Evolutionary conservation across 306 rosid species (phyloP).

Genomic region (Sesbania bispinosa): DNA sequence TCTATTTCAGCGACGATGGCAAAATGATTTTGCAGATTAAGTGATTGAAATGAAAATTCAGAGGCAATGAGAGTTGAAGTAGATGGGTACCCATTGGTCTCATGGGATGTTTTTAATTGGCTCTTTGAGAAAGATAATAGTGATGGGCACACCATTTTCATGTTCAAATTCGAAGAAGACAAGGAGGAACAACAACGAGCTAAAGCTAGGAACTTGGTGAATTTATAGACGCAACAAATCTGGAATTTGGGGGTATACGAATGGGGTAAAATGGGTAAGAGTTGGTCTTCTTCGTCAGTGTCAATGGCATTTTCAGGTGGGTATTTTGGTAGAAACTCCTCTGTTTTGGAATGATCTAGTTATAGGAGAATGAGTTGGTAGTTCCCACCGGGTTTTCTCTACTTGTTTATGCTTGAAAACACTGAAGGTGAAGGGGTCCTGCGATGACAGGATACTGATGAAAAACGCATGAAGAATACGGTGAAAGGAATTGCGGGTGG

Average conservation of each 20-base stretch:
- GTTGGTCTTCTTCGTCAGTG: conserved; percentile 67
- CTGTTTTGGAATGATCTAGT: conserved; percentile 80
- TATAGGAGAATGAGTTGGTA: conserved; percentile 72
- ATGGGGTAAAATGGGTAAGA: conserved; percentile 61
- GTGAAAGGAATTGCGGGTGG: too few relatives aligned
- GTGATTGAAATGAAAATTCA: conserved; percentile 59
- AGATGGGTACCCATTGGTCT: conserved; percentile 55
- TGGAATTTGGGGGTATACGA: conserved; percentile 57
- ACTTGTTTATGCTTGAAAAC: conserved; percentile 82
- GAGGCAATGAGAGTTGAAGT: conserved; percentile 67
- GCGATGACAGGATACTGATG: too few relatives aligned
- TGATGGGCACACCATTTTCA: conserved; percentile 71
- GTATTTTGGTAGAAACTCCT: conserved; percentile 69
- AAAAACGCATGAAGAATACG: too few relatives aligned
- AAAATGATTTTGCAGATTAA: conserved; percentile 28
- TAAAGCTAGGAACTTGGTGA: conserved; percentile 30
- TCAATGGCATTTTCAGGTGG: conserved; percentile 74
- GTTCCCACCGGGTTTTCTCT: conserved; percentile 74
- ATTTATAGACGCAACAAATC: conserved; percentile 40
- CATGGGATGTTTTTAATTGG: conserved; percentile 95
- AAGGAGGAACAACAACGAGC: not conserved
- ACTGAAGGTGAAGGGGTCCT: conserved; percentile 35
- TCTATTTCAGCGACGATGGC: conserved; percentile 36
- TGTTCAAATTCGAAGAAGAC: conserved; percentile 78
- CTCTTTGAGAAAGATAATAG: conserved; percentile 48